Percentiles rank a stretch among this genome's conserved stretches.
Evolutionary conservation across 192 early-diverging fungal genomes (phyloP).

Genomic region (Backusella tarrabulga): DNA sequence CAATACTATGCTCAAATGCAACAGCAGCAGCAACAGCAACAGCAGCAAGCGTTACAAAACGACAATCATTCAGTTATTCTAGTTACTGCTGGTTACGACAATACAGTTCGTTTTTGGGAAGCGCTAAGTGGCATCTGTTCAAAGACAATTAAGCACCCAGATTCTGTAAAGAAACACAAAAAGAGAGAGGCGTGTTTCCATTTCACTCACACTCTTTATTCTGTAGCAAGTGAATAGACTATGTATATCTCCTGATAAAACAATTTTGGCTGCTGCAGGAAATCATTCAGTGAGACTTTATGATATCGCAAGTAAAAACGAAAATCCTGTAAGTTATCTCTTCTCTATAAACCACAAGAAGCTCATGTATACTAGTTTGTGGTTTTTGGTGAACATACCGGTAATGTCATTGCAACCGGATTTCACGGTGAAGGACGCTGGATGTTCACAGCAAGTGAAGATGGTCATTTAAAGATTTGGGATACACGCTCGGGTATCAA

Average conservation of each 20-base stretch:
- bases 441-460: constrained; percentile 78
- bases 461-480: constrained; percentile 78
- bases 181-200: neutral
- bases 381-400: constrained; percentile 61
- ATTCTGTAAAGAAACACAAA: constrained; percentile 54
- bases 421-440: constrained; percentile 72
- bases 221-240: constrained; percentile 83
- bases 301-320: constrained; percentile 78
- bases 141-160: constrained; percentile 76
- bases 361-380: constrained; percentile 26
- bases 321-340: constrained; percentile 58
- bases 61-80: constrained; percentile 57
- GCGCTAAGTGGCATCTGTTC: constrained; percentile 62
- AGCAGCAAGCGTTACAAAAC: constrained; percentile 40
- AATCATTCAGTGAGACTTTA: constrained; percentile 82
- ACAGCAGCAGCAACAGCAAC: constrained; percentile 23
- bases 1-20: constrained; percentile 36
- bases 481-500: constrained; percentile 55
- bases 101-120: constrained; percentile 76
- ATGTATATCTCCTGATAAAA: constrained; percentile 86
- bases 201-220: neutral
- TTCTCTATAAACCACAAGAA: neutral
- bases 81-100: constrained; percentile 80
- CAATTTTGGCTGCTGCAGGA: constrained; percentile 82
- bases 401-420: constrained; percentile 59